A percentile compares a stretch with the other conserved stretches of the same genome.
Evolutionary conservation across 2,329 filamentous ascomycete species (phyloP).

Genomic region (Moelleriella libera): DNA sequence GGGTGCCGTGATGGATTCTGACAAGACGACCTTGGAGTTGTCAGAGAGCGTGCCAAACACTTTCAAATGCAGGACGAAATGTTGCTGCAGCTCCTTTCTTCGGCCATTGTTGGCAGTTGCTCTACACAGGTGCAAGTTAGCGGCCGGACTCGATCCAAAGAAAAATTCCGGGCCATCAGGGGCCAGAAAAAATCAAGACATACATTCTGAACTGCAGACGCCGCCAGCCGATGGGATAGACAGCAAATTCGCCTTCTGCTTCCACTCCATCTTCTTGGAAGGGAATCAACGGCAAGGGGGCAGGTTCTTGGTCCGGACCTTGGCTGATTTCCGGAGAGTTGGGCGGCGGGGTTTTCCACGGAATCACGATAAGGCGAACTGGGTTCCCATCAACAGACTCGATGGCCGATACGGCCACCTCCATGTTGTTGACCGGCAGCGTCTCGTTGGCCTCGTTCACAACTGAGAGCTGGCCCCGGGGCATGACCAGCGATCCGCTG

Average conservation of each 20-base stretch:
- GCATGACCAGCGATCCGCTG: slow-evolving; percentile 74
- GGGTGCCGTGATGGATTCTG: slow-evolving; percentile 74
- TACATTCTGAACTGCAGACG: slow-evolving; percentile 79
- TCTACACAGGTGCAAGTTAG: slow-evolving; percentile 22
- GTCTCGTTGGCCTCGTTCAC: slow-evolving; percentile 75
- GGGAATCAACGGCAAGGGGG: slow-evolving; percentile 60
- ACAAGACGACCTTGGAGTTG: slow-evolving; percentile 67
- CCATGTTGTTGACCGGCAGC: slow-evolving; percentile 67
- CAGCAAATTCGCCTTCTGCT: slow-evolving; percentile 66
- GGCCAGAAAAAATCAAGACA: slow-evolving; percentile 25
- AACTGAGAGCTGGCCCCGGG: slow-evolving; percentile 63
- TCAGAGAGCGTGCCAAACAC: slow-evolving; percentile 73
- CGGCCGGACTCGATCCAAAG: not conserved
- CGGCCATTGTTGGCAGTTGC: slow-evolving; percentile 94
- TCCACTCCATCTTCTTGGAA: slow-evolving; percentile 47
- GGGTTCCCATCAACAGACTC: slow-evolving; percentile 89
- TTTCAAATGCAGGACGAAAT: slow-evolving; percentile 83
- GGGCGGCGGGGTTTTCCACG: slow-evolving; percentile 89
- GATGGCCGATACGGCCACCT: slow-evolving; percentile 80
- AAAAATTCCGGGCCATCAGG: slow-evolving; percentile 14
- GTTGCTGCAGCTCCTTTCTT: slow-evolving; percentile 87
- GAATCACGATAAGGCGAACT: slow-evolving; percentile 89
- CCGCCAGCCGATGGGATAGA: slow-evolving; percentile 89
- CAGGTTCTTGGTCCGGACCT: slow-evolving; percentile 68
- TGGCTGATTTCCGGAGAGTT: slow-evolving; percentile 55